Evolutionary conservation across 257 asterid genomes (phyloP).

Genomic region (Scutellaria minor): DNA sequence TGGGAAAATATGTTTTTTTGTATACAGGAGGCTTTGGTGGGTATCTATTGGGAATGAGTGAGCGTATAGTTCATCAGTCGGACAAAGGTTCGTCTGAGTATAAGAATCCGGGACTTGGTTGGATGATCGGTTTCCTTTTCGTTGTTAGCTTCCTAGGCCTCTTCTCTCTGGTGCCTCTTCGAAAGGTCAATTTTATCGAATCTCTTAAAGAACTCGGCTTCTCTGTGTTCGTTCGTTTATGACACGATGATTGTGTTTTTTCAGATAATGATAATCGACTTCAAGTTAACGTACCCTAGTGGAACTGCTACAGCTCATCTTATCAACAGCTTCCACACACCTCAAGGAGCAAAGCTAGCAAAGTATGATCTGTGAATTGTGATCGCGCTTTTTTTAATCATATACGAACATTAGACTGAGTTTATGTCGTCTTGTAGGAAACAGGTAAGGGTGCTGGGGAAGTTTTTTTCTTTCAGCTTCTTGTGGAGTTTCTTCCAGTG

Average conservation of each 20-base stretch:
- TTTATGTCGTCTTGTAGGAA: conserved; percentile 40
- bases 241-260: too few species aligned
- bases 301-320: conserved; percentile 46
- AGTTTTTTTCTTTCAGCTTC: conserved; percentile 53
- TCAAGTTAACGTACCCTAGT: conserved; percentile 41
- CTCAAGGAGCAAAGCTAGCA: conserved; percentile 37
- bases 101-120: not conserved
- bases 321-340: conserved; percentile 46
- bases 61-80: too few species aligned
- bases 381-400: too few species aligned
- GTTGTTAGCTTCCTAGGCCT: not conserved
- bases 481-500: conserved; percentile 57
- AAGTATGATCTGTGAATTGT: conserved; percentile 9
- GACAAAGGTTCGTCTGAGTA: not conserved
- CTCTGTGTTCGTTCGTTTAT: too few species aligned
- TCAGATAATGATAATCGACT: conserved; percentile 41
- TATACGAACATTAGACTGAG: too few species aligned
- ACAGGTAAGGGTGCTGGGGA: conserved; percentile 49
- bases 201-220: too few species aligned
- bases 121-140: not conserved
- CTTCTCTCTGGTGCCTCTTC: not conserved
- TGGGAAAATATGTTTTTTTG: too few species aligned
- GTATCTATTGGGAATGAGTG: too few species aligned
- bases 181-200: not conserved
- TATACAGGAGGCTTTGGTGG: too few species aligned